Conservation (phyloP, 2,329 filamentous ascomycete species). For the Hymenoscyphus albidus region DNA sequence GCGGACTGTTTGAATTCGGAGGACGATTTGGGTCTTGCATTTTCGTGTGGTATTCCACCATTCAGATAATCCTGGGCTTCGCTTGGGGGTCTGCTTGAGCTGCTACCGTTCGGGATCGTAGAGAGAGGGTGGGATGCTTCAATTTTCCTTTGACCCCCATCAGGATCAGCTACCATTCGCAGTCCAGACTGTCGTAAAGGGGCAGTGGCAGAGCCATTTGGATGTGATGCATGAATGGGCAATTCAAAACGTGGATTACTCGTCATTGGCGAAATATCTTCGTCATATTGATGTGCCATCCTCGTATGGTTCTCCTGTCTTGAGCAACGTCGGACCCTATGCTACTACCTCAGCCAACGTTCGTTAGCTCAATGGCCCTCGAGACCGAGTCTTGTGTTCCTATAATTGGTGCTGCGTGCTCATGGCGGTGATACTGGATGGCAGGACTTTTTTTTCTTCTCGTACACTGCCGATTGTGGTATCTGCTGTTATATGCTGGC, state of each 20-base stretch:
- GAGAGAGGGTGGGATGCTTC: slow-evolving; percentile 17
- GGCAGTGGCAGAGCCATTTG: slow-evolving; percentile 27
- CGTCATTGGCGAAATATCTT: slow-evolving; percentile 38
- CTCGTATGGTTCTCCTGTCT: slow-evolving; percentile 11
- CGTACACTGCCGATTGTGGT: neutral
- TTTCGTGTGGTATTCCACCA: slow-evolving; percentile 30
- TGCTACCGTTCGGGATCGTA: slow-evolving; percentile 16
- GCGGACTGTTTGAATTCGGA: slow-evolving; percentile 21
- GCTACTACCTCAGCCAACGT: neutral
- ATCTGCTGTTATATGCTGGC: neutral
- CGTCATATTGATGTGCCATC: slow-evolving; percentile 28
- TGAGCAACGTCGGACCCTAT: slow-evolving; percentile 8
- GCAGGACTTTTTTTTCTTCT: neutral
- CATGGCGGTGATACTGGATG: slow-evolving; percentile 13
- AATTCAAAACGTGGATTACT: slow-evolving; percentile 31
- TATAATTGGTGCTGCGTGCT: slow-evolving; percentile 11
- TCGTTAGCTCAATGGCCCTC: slow-evolving; percentile 7
- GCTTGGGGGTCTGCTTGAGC: slow-evolving; percentile 15
- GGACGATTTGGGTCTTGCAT: slow-evolving; percentile 8
- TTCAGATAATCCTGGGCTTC: slow-evolving; percentile 35
- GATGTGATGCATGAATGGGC: slow-evolving; percentile 23
- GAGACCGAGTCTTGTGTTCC: slow-evolving; percentile 8
- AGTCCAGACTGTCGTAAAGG: slow-evolving; percentile 28
- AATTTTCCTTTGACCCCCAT: slow-evolving; percentile 15
- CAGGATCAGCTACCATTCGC: slow-evolving; percentile 28